phyloP scores from a whole-genome alignment of 2,329 filamentous ascomycete genomes.

The Aspergillus texensis region DNA sequence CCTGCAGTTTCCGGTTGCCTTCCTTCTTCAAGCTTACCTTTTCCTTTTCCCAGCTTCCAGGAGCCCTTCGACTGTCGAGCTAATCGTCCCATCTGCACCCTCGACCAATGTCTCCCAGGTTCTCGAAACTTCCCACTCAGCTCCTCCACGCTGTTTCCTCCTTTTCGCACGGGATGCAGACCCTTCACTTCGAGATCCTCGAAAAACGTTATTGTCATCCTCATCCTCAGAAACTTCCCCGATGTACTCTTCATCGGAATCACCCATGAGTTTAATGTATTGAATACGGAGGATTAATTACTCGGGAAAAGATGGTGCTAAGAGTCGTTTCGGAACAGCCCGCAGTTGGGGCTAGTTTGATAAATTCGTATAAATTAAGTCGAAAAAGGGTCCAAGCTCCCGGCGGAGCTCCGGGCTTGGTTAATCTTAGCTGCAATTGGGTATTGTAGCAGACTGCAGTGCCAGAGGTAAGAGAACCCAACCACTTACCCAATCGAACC shows the following conservation, averaged over 20 bases:
- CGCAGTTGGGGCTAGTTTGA: neutral
- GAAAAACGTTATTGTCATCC: conserved; percentile 33
- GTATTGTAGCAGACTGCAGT: neutral
- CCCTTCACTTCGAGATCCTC: conserved; percentile 32
- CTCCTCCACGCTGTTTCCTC: conserved; percentile 42
- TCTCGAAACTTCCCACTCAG: conserved; percentile 52
- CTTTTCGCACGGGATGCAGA: conserved; percentile 34
- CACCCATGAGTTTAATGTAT: conserved; percentile 37
- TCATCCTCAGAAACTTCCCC: conserved; percentile 53
- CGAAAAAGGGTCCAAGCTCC: conserved; percentile 10
- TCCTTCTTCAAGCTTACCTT: conserved; percentile 48
- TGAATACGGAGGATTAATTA: neutral
- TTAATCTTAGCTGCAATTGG: neutral
- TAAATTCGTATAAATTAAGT: neutral
- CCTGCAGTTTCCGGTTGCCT: neutral
- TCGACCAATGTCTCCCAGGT: conserved; percentile 73
- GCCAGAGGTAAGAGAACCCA: conserved; percentile 1
- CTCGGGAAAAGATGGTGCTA: neutral
- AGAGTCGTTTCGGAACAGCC: neutral
- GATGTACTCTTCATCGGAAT: conserved; percentile 57
- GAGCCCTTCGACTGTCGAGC: conserved; percentile 69
- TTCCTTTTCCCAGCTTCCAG: conserved; percentile 83
- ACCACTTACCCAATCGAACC: too few relatives aligned
- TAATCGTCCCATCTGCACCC: conserved; percentile 76
- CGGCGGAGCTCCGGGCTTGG: neutral